Evolutionary conservation across 192 early-diverging fungal genomes (phyloP).

Genomic region (Coemansia sp.): DNA sequence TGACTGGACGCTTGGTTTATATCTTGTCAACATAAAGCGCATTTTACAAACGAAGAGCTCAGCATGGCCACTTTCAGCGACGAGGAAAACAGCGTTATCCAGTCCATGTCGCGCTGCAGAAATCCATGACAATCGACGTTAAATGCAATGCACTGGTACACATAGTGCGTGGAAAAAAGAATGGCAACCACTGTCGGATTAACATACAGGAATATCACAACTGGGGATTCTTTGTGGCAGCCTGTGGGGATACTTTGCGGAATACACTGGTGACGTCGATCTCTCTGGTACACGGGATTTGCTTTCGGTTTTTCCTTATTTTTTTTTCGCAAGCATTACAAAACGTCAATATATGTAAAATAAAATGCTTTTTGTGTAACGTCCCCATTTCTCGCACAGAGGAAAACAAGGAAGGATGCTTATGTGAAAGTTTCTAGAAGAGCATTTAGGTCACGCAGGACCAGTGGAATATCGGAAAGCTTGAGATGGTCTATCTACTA

Average conservation of each 20-base stretch:
- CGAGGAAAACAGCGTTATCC: not conserved
- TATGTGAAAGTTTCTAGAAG: not conserved
- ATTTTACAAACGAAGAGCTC: slow-evolving; percentile 19
- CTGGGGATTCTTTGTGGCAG: not conserved
- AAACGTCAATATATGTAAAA: not conserved
- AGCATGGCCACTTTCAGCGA: not conserved
- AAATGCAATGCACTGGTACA: not conserved
- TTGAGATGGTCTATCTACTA: not conserved
- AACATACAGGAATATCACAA: not conserved
- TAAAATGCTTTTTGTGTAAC: not conserved
- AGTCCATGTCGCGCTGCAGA: not conserved
- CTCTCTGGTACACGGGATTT: not conserved
- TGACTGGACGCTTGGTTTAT: too few species aligned
- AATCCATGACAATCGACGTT: not conserved
- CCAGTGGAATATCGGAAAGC: not conserved
- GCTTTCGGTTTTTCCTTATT: not conserved
- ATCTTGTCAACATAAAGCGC: not conserved
- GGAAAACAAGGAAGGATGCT: not conserved
- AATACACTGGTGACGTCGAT: not conserved
- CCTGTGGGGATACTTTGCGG: not conserved
- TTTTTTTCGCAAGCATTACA: not conserved
- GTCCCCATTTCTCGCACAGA: not conserved
- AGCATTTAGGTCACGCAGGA: not conserved
- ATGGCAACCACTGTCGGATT: not conserved
- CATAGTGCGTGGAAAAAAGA: not conserved